phyloP scores from a whole-genome alignment of 2,329 filamentous ascomycete species.

The Chaetomium strumarium region DNA sequence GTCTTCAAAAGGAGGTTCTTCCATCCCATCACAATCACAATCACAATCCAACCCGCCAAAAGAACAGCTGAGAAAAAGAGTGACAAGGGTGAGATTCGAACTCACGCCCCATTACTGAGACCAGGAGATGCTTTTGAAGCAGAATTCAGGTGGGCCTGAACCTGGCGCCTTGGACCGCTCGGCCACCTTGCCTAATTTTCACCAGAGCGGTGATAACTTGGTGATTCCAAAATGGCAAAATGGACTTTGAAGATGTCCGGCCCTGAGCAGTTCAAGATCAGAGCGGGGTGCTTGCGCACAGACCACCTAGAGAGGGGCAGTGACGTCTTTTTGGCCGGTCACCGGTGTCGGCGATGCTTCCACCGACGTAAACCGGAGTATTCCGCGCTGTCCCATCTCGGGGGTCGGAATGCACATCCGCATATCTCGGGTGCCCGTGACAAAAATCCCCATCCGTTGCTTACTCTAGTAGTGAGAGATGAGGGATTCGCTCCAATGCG shows the following conservation, averaged over 20 bases:
- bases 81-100: conserved; percentile 28
- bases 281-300: neutral
- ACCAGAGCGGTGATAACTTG: too few species aligned
- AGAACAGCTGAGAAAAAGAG: conserved; percentile 1
- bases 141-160: conserved; percentile 24
- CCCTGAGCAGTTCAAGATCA: neutral
- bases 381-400: conserved; percentile 1
- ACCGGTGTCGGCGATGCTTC: conserved; percentile 6
- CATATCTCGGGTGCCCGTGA: neutral
- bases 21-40: neutral
- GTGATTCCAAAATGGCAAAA: too few species aligned
- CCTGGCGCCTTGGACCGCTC: conserved; percentile 26
- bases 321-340: conserved; percentile 5
- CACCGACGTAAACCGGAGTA: conserved; percentile 11
- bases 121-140: conserved; percentile 18
- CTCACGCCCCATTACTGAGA: conserved; percentile 25
- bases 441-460: neutral
- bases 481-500: conserved; percentile 8
- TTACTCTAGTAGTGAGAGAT: neutral
- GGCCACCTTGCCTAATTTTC: conserved; percentile 22
- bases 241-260: neutral
- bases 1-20: too few species aligned
- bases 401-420: neutral
- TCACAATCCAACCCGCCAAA: too few species aligned
- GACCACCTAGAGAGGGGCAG: neutral